Conservation (phyloP, 1,139 yeast genomes). For the Suhomyces maxii region DNA sequence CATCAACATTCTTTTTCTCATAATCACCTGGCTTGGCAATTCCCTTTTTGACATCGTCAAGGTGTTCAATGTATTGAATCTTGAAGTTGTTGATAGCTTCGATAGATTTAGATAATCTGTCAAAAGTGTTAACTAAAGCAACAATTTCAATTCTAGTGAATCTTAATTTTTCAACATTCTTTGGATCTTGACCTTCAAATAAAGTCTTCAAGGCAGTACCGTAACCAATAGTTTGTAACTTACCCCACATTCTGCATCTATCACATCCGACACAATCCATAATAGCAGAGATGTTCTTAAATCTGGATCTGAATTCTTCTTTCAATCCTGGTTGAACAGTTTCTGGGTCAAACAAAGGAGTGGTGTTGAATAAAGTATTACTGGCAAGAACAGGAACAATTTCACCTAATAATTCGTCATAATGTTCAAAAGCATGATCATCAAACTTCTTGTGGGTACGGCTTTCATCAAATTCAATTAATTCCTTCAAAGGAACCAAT, state of each 20-base stretch:
- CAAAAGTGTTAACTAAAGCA: constrained; percentile 88
- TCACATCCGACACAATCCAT: constrained; percentile 99
- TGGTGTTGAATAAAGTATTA: constrained; percentile 45
- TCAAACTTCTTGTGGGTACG: constrained; percentile 36
- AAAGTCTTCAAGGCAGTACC: constrained; percentile 92
- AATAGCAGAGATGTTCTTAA: constrained; percentile 83
- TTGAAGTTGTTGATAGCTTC: constrained; percentile 74
- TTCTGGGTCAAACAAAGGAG: constrained; percentile 56
- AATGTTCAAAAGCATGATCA: constrained; percentile 41
- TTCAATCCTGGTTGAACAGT: constrained; percentile 57
- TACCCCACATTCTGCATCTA: constrained; percentile 97
- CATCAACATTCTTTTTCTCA: constrained; percentile 32
- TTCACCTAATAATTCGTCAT: constrained; percentile 23
- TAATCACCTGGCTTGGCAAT: constrained; percentile 44
- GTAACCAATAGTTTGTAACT: constrained; percentile 93
- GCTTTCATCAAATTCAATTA: constrained; percentile 31
- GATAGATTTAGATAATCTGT: constrained; percentile 83
- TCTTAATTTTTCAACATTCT: constrained; percentile 36
- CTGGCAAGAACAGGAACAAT: constrained; percentile 29
- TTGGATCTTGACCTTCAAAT: constrained; percentile 65
- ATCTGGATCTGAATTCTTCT: constrained; percentile 80
- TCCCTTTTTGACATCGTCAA: constrained; percentile 43
- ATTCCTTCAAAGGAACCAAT: constrained; percentile 28
- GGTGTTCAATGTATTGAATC: constrained; percentile 46
- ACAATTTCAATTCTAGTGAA: constrained; percentile 85